These are phyloP conservation scores for Thalassiosira mediterranea DNA, from an alignment of 352 stramenopile species.

Conservation along the genomic window DNA sequence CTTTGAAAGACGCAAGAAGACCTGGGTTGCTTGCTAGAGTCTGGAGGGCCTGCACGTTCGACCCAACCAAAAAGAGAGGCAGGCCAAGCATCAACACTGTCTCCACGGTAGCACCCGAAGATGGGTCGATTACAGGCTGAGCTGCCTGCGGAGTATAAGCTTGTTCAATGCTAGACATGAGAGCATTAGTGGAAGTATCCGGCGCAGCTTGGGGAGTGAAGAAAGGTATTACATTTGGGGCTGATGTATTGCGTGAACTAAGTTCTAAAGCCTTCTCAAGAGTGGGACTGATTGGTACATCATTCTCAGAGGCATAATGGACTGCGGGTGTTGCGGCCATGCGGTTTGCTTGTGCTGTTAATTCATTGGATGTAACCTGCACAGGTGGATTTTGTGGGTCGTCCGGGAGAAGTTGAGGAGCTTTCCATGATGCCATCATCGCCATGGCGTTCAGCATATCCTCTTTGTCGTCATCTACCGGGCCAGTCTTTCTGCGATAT, in stretches of 20 bases:
- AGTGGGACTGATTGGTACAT: conserved; percentile 66
- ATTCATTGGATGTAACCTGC: conserved; percentile 68
- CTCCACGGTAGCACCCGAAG: conserved; percentile 64
- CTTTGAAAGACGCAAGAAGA: conserved; percentile 73
- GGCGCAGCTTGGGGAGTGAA: conserved; percentile 61
- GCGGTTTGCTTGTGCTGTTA: conserved; percentile 58
- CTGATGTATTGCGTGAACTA: conserved; percentile 58
- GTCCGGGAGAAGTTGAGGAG: conserved; percentile 51
- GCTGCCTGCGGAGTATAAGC: conserved; percentile 20
- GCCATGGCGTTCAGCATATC: conserved; percentile 53
- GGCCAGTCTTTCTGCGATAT: conserved; percentile 27
- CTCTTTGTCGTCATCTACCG: conserved; percentile 70
- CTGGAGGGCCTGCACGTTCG: conserved; percentile 75
- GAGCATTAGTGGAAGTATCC: conserved; percentile 1
- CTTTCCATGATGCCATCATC: conserved; percentile 61
- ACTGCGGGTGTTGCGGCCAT: conserved; percentile 54
- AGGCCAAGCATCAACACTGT: conserved; percentile 75
- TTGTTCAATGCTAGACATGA: conserved; percentile 14
- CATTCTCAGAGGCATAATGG: conserved; percentile 62
- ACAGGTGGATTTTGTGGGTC: conserved; percentile 53
- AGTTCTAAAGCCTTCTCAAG: conserved; percentile 79
- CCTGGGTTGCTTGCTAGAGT: conserved; percentile 74
- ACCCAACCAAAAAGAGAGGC: conserved; percentile 77
- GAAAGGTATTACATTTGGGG: conserved; percentile 73
- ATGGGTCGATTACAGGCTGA: conserved; percentile 24